Evolutionary conservation across 306 rosid genomes (phyloP).

Genomic region (Quercus parvula): DNA sequence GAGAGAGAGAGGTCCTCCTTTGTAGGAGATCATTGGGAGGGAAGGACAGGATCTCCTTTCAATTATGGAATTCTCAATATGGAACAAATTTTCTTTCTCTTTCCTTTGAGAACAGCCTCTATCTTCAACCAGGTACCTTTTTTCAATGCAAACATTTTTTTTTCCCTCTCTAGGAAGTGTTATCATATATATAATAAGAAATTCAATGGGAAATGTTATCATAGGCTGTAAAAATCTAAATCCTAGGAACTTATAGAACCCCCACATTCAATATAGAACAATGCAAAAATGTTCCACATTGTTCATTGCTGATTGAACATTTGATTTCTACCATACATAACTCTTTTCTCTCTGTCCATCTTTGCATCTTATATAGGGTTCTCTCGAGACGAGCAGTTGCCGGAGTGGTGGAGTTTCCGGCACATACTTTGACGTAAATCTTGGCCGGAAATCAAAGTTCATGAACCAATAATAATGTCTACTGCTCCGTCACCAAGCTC

Average conservation of each 20-base stretch:
- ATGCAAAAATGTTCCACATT: too few species aligned
- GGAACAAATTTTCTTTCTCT: conserved; percentile 31
- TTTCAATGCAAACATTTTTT: background rate
- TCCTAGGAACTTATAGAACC: background rate
- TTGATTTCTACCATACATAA: background rate
- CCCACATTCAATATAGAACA: background rate
- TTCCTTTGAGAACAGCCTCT: conserved; percentile 39
- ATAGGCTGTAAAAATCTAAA: background rate
- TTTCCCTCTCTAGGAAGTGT: background rate
- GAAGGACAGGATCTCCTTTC: conserved; percentile 35
- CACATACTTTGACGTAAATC: conserved; percentile 9
- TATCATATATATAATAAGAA: too few species aligned
- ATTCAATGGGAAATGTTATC: background rate
- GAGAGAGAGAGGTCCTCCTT: conserved; percentile 41
- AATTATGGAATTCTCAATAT: conserved; percentile 21
- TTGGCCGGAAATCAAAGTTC: conserved; percentile 32
- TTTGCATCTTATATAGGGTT: conserved; percentile 29
- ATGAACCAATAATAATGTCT: conserved; percentile 44
- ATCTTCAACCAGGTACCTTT: conserved; percentile 49
- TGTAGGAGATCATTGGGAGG: conserved; percentile 55
- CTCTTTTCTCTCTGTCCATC: background rate
- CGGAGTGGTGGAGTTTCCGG: conserved; percentile 47
- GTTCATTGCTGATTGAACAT: background rate
- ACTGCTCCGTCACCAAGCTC: conserved; percentile 29
- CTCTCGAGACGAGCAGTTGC: conserved; percentile 28